Percentiles rank a stretch among this genome's conserved stretches.
Conservation (phyloP, 2,329 filamentous ascomycete genomes). For the Orbilia oligospora region DNA sequence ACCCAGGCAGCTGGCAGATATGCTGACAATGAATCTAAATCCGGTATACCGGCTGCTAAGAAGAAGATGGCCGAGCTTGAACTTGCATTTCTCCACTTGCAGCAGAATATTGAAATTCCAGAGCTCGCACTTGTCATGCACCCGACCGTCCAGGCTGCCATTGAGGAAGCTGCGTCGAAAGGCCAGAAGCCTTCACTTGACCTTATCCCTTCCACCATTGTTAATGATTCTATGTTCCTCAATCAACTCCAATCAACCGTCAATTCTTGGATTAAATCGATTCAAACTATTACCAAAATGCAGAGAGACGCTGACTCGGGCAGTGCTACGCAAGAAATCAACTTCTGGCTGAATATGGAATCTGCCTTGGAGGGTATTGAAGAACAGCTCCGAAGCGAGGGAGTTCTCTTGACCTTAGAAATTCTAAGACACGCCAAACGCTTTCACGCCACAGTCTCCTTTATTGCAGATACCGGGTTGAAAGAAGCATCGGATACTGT, state of each 20-base stretch:
- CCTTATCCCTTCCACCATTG: conserved; percentile 79
- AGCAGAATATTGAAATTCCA: conserved; percentile 98
- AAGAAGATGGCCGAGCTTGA: conserved; percentile 96
- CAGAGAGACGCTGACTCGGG: conserved; percentile 83
- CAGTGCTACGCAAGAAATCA: conserved; percentile 96
- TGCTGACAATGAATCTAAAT: conserved; percentile 58
- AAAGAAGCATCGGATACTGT: conserved; percentile 97
- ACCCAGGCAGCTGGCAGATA: conserved; percentile 75
- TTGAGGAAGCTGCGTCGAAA: conserved; percentile 81
- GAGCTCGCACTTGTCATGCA: conserved; percentile 90
- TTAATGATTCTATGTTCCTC: conserved; percentile 90
- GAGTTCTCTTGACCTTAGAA: conserved; percentile 90
- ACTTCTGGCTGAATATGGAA: conserved; percentile 99
- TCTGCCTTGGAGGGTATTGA: conserved; percentile 92
- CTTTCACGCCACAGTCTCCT: conserved; percentile 97
- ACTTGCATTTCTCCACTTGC: conserved; percentile 87
- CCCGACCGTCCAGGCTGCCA: conserved; percentile 85
- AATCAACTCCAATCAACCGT: conserved; percentile 94
- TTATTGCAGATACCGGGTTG: conserved; percentile 93
- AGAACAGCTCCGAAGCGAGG: conserved; percentile 86
- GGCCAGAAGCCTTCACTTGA: conserved; percentile 81
- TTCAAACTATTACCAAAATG: conserved; percentile 95
- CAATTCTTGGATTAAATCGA: conserved; percentile 98
- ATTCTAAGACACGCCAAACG: conserved; percentile 97
- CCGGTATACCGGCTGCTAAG: conserved; percentile 93